These are phyloP conservation scores for Arthrocladium fulminans DNA, from an alignment of 2,329 filamentous ascomycete genomes.

Conservation along the genomic window DNA sequence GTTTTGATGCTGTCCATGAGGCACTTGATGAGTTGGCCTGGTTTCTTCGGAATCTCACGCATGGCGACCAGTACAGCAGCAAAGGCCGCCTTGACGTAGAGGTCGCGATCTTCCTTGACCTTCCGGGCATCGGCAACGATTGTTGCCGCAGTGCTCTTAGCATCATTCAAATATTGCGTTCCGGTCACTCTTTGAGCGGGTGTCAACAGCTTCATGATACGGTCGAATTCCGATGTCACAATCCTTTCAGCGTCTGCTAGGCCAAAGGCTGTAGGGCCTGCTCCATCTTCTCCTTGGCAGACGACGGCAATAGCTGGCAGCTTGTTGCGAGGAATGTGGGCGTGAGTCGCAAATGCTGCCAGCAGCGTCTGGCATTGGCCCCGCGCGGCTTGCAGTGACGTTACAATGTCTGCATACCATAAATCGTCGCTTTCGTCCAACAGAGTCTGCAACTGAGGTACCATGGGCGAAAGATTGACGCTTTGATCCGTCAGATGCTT, in stretches of 20 bases:
- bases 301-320: constrained; percentile 78
- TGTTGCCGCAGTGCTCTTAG: constrained; percentile 57
- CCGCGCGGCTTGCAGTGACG: constrained; percentile 77
- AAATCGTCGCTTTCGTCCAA: constrained; percentile 72
- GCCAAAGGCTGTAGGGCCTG: constrained; percentile 87
- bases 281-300: constrained; percentile 85
- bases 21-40: constrained; percentile 82
- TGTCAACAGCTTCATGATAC: constrained; percentile 77
- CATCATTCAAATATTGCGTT: constrained; percentile 67
- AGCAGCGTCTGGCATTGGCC: constrained; percentile 86
- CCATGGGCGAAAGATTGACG: constrained; percentile 35
- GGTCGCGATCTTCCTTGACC: constrained; percentile 72
- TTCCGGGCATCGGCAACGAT: constrained; percentile 72
- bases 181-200: constrained; percentile 81
- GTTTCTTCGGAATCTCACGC: constrained; percentile 81
- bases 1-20: constrained; percentile 98
- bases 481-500: constrained; percentile 40
- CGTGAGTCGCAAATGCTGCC: constrained; percentile 84
- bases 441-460: constrained; percentile 58
- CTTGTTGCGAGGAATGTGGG: constrained; percentile 65
- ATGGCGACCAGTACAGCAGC: constrained; percentile 85
- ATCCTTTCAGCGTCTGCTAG: constrained; percentile 81
- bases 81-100: constrained; percentile 76
- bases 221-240: constrained; percentile 74
- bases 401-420: constrained; percentile 83